phyloP scores from a whole-genome alignment of 148 eudicot genomes.

The Spergularia bocconei region DNA sequence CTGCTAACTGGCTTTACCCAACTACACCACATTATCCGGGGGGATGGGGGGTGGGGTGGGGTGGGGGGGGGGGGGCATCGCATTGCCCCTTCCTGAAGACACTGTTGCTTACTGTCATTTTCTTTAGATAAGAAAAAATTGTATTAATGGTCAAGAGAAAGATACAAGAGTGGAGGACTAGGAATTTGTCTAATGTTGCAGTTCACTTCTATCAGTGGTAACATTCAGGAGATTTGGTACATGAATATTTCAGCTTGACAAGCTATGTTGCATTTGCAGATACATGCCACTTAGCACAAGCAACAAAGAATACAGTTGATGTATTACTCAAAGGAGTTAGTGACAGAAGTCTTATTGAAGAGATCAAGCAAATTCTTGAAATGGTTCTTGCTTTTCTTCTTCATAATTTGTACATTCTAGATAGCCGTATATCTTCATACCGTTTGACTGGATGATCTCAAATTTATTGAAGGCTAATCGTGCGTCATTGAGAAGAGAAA shows the following conservation, averaged over 20 bases:
- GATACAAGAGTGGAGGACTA: no score
- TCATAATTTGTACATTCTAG: background rate
- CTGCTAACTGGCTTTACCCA: no score
- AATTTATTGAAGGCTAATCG: slow-evolving; percentile 55
- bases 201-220: background rate
- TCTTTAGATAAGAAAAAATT: no score
- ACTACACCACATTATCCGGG: no score
- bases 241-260: slow-evolving; percentile 4
- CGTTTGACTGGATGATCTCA: slow-evolving; percentile 6
- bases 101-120: no score
- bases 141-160: no score
- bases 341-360: slow-evolving; percentile 51
- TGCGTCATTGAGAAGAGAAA: slow-evolving; percentile 68
- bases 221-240: background rate
- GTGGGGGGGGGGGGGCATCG: no score
- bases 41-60: no score
- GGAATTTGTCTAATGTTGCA: no score
- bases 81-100: no score
- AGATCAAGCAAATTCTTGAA: slow-evolving; percentile 74
- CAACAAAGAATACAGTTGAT: slow-evolving; percentile 49
- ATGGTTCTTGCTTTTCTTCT: slow-evolving; percentile 51
- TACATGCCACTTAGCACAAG: slow-evolving; percentile 48
- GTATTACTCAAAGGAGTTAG: slow-evolving; percentile 43
- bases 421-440: background rate
- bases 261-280: slow-evolving; percentile 33